Evolutionary conservation across 2,329 filamentous ascomycete species (phyloP), one percentile per base, ranked within the genome.

Genomic region (Colletotrichum higginsianum): DNA sequence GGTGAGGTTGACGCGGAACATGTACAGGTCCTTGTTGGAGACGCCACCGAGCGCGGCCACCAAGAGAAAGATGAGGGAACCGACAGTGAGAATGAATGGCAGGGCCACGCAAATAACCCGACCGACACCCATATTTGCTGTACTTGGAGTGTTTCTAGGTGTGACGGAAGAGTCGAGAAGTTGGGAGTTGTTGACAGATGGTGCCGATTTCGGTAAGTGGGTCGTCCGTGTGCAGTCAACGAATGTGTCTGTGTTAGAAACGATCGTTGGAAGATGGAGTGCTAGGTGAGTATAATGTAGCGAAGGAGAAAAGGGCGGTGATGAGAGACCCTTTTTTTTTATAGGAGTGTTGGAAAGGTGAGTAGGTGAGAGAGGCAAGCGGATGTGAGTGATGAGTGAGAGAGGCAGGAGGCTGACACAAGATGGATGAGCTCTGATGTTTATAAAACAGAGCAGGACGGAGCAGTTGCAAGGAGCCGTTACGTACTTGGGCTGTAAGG

Each of bases 31-130:
- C 79, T 89, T 88, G 83, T 88, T 85, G 68, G 86, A 81, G 47
- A 91, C 84, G 68, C 88, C 89, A 38, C 86, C 85, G 61, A 90
- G 84, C 56, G 86, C 86, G 18, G 85, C 88, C 57, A 91, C 84
- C 73, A 91, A 82, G 74, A 92, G 82, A 76, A 92, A 93, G 77
- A 96, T 84, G 77, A 98, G 86, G 71, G 93, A 92, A 74, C 88
- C 93, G 77, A 96, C 84, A 23, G 94, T 96, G 78, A 98, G 88
- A 75, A 90, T 86, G 84, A 98, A 95, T 72, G 96, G 96, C 85
- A 95, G 86, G 83, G 93, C 89, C 83, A 98, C 96, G 84, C 95
- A 98, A 81, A 93, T 86, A 78, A 96, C 90, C 79, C 96, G 90
- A 76, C 94, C 95, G 79, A 89, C 87, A 84, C 92, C 82, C 86